phyloP scores from a whole-genome alignment of 495 filamentous ascomycete genomes.

The Durotheca rogersii region DNA sequence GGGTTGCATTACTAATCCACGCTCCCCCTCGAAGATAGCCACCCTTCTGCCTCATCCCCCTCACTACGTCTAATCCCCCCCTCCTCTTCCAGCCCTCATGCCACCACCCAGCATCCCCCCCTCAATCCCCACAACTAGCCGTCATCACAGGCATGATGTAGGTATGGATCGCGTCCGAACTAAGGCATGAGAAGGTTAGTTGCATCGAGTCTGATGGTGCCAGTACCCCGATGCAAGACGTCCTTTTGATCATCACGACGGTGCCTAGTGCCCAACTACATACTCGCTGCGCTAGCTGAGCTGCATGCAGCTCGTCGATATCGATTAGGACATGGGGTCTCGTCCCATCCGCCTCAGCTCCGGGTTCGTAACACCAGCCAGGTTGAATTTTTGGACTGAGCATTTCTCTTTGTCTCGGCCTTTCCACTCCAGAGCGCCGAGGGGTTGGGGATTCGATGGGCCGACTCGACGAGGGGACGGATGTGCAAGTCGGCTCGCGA shows the following conservation, averaged over 20 bases:
- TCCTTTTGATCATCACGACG: background rate
- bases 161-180: slow-evolving; percentile 19
- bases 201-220: background rate
- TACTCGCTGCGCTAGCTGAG: slow-evolving; percentile 3
- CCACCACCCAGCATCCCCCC: slow-evolving; percentile 3
- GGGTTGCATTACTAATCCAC: no score
- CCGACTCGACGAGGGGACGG: slow-evolving; percentile 1
- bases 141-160: slow-evolving; percentile 17
- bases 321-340: no score
- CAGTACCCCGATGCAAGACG: background rate
- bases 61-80: background rate
- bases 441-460: background rate
- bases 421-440: no score
- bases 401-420: background rate
- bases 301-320: slow-evolving; percentile 20
- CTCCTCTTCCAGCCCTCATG: background rate
- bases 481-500: slow-evolving; percentile 1
- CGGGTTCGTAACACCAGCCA: no score
- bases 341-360: no score
- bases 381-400: no score
- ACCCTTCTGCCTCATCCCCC: background rate
- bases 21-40: no score
- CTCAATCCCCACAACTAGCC: slow-evolving; percentile 23
- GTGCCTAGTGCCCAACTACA: background rate
- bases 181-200: slow-evolving; percentile 8